Evolutionary conservation across 2,329 filamentous ascomycete species (phyloP).

Genomic region (Periconia macrospinosa): DNA sequence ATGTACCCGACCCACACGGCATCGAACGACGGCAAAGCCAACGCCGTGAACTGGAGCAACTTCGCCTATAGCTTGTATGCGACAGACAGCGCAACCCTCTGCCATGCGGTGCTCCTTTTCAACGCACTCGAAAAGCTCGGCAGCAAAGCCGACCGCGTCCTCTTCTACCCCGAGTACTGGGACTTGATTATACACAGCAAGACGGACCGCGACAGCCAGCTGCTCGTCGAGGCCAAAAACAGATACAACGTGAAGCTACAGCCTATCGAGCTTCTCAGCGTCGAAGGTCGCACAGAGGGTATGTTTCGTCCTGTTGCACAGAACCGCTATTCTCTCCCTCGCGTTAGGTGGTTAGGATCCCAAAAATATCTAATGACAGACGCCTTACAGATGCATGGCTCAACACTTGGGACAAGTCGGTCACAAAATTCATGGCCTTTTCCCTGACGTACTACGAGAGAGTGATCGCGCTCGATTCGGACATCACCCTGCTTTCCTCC

Average conservation of each 20-base stretch:
- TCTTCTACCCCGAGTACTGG: conserved; percentile 49
- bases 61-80: conserved; percentile 50
- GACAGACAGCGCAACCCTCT: conserved; percentile 46
- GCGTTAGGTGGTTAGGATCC: conserved; percentile 1
- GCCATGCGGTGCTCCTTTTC: conserved; percentile 50
- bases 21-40: conserved; percentile 8
- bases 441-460: conserved; percentile 66
- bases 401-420: conserved; percentile 63
- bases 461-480: conserved; percentile 63
- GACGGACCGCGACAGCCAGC: conserved; percentile 46
- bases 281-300: conserved; percentile 38
- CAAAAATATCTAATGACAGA: conserved; percentile 13
- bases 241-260: conserved; percentile 54
- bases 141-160: conserved; percentile 49
- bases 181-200: conserved; percentile 31
- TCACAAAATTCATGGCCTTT: conserved; percentile 70
- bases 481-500: conserved; percentile 61
- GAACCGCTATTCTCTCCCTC: conserved; percentile 5
- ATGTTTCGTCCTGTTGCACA: conserved; percentile 14
- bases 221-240: conserved; percentile 53
- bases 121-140: conserved; percentile 46
- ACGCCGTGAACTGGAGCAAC: conserved; percentile 35
- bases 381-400: conserved; percentile 33
- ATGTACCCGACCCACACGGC: conserved; percentile 19
- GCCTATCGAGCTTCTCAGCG: conserved; percentile 48